Conservation (phyloP, 441 rosid species). For the Manihot esculenta region DNA sequence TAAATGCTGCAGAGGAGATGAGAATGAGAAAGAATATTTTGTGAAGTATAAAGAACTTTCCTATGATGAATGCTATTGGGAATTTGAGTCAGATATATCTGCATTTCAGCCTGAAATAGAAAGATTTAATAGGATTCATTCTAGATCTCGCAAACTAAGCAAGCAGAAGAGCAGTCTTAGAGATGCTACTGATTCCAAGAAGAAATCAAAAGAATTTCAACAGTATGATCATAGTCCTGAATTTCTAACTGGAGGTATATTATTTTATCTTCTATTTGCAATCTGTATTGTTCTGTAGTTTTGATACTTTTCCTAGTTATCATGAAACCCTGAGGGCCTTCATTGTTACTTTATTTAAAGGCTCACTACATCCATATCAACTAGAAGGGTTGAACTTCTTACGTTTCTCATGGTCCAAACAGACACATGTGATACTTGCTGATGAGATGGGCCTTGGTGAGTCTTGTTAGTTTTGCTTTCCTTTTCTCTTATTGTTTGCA, state of each 20-base stretch:
- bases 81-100: slow-evolving; percentile 84
- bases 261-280: slow-evolving; percentile 3
- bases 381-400: slow-evolving; percentile 96
- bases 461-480: slow-evolving; percentile 21
- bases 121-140: slow-evolving; percentile 63
- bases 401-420: slow-evolving; percentile 98
- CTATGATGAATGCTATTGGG: slow-evolving; percentile 99
- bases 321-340: slow-evolving; percentile 22
- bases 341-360: slow-evolving; percentile 46
- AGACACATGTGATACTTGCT: slow-evolving; percentile 98
- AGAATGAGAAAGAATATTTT: slow-evolving; percentile 78
- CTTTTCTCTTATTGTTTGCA: slow-evolving; percentile 12
- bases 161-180: slow-evolving; percentile 52
- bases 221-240: slow-evolving; percentile 88
- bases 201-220: slow-evolving; percentile 75
- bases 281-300: slow-evolving; percentile 19
- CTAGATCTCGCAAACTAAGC: slow-evolving; percentile 50
- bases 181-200: slow-evolving; percentile 52
- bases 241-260: slow-evolving; percentile 87
- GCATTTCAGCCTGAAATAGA: slow-evolving; percentile 91
- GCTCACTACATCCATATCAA: slow-evolving; percentile 96
- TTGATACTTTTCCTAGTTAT: slow-evolving; percentile 21
- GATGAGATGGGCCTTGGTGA: slow-evolving; percentile 99
- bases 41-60: slow-evolving; percentile 95
- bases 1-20: slow-evolving; percentile 71